Base-by-base conservation (phyloP, 2,329 filamentous ascomycete genomes). In the Pyricularia grisea region DNA sequence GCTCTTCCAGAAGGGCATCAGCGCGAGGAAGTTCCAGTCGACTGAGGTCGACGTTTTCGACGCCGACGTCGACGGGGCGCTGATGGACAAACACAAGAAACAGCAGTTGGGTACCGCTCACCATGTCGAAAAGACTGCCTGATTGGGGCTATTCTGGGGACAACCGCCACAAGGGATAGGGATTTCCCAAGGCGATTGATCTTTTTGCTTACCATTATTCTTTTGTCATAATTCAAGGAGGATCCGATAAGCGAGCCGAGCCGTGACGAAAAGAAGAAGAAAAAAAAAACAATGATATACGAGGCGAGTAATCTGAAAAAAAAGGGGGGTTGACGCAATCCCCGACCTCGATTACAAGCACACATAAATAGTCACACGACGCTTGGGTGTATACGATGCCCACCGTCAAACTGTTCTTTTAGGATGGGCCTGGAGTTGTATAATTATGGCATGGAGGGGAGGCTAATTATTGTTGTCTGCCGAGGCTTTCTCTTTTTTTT, bases 1-100 rank as follows among this genome's bases (percentile, higher is more conserved):
- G 66, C 82, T 97, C 66, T 97, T 97, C 74, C 92, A 97, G 80
- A 84, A 87, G 71, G 82, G 85, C 1, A 81, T 94, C 27, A 84
- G 85, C 72, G 91, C 92, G 7, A 83, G 92, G 74, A 90, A 93
- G 74, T 96, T 95, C 76, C 85, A 87, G 10, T 76, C 76, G 28
- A 87, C 86, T 2, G 74, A 84, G 70, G 85, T 88, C 10, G 81
- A 88, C 69, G 86, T 86, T 12, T 87, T 88, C 71, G 80, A 81
- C 63, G 83, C 85, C 74, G 76, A 78, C 11, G 77, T 87, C n/a
- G 80, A 83, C 68, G 79, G 78, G 31, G 79, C 79, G 30, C 77
- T 85, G 4, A 77, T 87, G 76, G 76, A 81, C 67, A 79, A 79
- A 55, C 87, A 86, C 73, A 81, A 83, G 71, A 28, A 63, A 63